phyloP scores from a whole-genome alignment of 306 rosid genomes.

The Rosa lucieae region DNA sequence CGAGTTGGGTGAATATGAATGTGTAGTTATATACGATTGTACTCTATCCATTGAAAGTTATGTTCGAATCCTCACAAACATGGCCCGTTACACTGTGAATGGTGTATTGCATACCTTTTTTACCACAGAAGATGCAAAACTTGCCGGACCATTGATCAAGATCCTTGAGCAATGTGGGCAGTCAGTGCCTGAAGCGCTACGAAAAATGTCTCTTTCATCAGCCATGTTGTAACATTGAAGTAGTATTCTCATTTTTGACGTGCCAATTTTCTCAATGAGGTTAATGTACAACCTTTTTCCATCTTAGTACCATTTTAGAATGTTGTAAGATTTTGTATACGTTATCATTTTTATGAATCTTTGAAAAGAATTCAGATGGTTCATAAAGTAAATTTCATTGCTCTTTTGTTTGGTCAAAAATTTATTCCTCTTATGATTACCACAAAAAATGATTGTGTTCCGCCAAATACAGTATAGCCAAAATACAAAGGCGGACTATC shows the following conservation, averaged over 20 bases:
- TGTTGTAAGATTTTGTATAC: background rate
- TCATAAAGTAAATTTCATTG: background rate
- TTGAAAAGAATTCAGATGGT: background rate
- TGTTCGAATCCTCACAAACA: conserved; percentile 44
- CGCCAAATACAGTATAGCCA: no score
- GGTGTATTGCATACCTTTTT: conserved; percentile 61
- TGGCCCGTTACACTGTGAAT: conserved; percentile 58
- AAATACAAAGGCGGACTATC: no score
- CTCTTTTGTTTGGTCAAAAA: background rate
- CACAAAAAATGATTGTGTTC: background rate
- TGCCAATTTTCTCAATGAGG: background rate
- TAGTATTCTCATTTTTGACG: background rate
- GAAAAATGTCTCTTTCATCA: conserved; percentile 39
- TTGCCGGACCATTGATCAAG: conserved; percentile 46
- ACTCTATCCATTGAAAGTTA: conserved; percentile 45
- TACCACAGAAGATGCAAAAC: conserved; percentile 37
- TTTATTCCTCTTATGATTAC: background rate
- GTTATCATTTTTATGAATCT: background rate
- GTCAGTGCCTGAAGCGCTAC: conserved; percentile 51
- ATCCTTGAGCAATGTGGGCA: conserved; percentile 65
- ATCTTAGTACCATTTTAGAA: background rate
- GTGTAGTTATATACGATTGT: conserved; percentile 47
- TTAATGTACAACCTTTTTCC: background rate
- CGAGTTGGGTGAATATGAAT: conserved; percentile 49
- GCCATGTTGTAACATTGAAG: conserved; percentile 36